Percentiles rank a stretch among this genome's conserved stretches.
Conservation (phyloP, 2,329 filamentous ascomycete species). For the Talaromyces albobiverticillius region DNA sequence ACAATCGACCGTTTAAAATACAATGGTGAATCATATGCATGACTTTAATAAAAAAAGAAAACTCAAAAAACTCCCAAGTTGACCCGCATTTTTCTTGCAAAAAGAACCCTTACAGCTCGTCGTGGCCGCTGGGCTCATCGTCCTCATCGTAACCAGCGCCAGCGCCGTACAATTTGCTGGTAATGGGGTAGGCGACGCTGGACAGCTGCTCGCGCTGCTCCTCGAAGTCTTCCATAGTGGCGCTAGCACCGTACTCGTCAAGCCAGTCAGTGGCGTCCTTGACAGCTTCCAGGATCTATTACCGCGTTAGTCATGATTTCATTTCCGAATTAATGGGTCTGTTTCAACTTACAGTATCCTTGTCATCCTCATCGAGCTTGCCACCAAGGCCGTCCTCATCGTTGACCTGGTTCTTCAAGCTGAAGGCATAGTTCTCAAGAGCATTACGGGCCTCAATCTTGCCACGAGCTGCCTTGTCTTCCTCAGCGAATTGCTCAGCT, state of each 20-base stretch:
- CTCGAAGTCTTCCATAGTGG: constrained; percentile 90
- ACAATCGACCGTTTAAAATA: constrained; percentile 17
- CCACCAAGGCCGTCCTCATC: constrained; percentile 95
- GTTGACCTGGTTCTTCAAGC: constrained; percentile 97
- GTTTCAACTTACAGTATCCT: constrained; percentile 71
- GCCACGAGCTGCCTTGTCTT: constrained; percentile 97
- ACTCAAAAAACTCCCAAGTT: constrained; percentile 14
- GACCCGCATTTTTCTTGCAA: constrained; percentile 12
- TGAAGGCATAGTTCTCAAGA: constrained; percentile 99
- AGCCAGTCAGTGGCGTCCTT: constrained; percentile 98
- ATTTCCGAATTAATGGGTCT: too few relatives aligned
- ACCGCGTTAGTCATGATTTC: constrained; percentile 28
- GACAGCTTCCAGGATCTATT: constrained; percentile 80
- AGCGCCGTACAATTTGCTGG: constrained; percentile 87
- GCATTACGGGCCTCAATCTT: constrained; percentile 95
- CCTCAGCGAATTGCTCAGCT: constrained; percentile 97
- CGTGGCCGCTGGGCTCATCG: constrained; percentile 67
- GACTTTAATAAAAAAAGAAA: constrained; percentile 11
- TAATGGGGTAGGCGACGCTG: constrained; percentile 96
- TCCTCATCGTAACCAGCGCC: constrained; percentile 63
- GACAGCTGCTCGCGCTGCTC: constrained; percentile 99
- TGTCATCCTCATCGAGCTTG: constrained; percentile 98
- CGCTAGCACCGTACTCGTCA: constrained; percentile 85
- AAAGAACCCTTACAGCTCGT: constrained; percentile 67
- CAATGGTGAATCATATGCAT: constrained; percentile 16